Evolutionary conservation across 164 flowering plant genomes (phyloP).

Genomic region (Magnolia kwangsiensis): DNA sequence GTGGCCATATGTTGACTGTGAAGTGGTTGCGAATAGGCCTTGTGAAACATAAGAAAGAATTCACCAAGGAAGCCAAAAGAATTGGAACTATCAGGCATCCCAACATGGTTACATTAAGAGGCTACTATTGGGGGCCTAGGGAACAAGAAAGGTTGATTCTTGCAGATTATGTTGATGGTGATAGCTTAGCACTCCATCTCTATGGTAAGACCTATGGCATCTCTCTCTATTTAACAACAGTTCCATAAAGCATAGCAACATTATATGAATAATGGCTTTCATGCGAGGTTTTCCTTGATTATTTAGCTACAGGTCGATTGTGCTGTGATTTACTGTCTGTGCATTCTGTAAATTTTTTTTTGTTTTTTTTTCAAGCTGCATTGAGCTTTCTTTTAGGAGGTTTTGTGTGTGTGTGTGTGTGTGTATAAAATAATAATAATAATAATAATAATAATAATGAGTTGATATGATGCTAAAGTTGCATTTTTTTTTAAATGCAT

Average conservation of each 20-base stretch:
- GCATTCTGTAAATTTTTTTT: no score
- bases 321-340: no score
- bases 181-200: slow-evolving; percentile 85
- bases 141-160: slow-evolving; percentile 92
- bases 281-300: neutral
- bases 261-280: neutral
- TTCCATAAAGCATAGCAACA: neutral
- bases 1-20: slow-evolving; percentile 84
- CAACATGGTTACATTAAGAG: slow-evolving; percentile 69
- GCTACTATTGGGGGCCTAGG: slow-evolving; percentile 95
- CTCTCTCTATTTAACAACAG: neutral
- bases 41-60: slow-evolving; percentile 82
- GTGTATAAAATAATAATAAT: no score
- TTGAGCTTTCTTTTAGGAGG: no score
- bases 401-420: no score
- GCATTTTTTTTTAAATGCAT: no score
- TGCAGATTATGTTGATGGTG: slow-evolving; percentile 73
- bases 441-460: no score
- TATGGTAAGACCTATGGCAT: slow-evolving; percentile 54
- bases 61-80: slow-evolving; percentile 85
- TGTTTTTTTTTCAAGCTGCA: no score
- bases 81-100: slow-evolving; percentile 76
- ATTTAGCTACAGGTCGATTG: no score
- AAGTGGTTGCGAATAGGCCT: slow-evolving; percentile 95
- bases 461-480: no score